A percentile compares a stretch with the other conserved stretches of the same genome.
phyloP scores from a whole-genome alignment of 805 yeast genomes.

The Pichia manshurica region DNA sequence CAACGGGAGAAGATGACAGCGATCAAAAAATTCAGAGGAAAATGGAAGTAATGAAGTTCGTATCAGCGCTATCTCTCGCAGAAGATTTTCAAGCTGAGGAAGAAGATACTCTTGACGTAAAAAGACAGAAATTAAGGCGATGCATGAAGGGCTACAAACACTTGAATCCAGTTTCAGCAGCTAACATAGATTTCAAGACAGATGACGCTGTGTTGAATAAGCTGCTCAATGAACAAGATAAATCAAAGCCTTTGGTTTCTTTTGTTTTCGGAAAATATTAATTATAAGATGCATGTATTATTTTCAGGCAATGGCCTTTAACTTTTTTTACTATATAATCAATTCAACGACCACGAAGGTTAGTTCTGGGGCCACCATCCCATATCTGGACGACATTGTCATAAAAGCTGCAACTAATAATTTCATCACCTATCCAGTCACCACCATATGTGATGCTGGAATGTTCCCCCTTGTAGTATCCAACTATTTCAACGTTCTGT shows the following conservation, averaged over 20 bases:
- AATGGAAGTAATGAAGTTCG: slow-evolving; percentile 37
- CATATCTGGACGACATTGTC: slow-evolving; percentile 79
- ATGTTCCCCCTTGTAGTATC: slow-evolving; percentile 61
- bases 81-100: slow-evolving; percentile 24
- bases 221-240: slow-evolving; percentile 22
- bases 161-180: slow-evolving; percentile 39
- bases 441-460: slow-evolving; percentile 95
- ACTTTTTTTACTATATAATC: too few species aligned
- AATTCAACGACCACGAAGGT: too few species aligned
- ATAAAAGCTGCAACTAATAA: slow-evolving; percentile 87
- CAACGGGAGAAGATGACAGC: slow-evolving; percentile 7
- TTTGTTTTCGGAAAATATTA: slow-evolving; percentile 36
- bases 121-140: slow-evolving; percentile 38
- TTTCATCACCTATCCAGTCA: slow-evolving; percentile 61
- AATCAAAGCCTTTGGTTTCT: slow-evolving; percentile 28
- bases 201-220: slow-evolving; percentile 33
- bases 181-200: slow-evolving; percentile 10
- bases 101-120: slow-evolving; percentile 25
- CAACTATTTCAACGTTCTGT: slow-evolving; percentile 27
- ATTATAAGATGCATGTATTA: too few species aligned
- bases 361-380: slow-evolving; percentile 28
- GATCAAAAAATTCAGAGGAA: background rate
- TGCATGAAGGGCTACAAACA: slow-evolving; percentile 63
- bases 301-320: too few species aligned
- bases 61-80: slow-evolving; percentile 48